Evolutionary conservation across 768 basidiomycete species (phyloP).

Genomic region (Naganishia kalamii): DNA sequence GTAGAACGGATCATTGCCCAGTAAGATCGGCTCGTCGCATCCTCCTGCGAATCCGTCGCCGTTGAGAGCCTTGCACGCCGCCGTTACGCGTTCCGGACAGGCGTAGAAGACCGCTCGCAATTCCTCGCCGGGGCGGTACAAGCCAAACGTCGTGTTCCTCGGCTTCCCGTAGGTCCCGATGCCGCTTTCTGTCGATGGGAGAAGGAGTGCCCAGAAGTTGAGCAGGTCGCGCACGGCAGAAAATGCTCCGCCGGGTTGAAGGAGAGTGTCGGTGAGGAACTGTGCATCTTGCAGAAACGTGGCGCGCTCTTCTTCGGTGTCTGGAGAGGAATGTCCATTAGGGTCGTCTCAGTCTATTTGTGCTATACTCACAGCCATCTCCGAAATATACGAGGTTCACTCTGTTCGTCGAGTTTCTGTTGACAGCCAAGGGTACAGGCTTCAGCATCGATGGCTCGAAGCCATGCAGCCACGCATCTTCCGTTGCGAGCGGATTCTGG

Average conservation of each 20-base stretch:
- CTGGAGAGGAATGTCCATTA: conserved; percentile 15
- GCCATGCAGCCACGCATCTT: no score
- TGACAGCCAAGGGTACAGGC: conserved; percentile 26
- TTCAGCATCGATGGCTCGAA: not conserved
- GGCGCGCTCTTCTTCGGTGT: conserved; percentile 31
- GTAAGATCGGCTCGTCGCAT: conserved; percentile 42
- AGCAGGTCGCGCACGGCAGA: conserved; percentile 33
- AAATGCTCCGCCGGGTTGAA: conserved; percentile 37
- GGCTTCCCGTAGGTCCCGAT: conserved; percentile 32
- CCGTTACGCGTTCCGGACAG: conserved; percentile 32
- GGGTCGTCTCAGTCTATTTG: not conserved
- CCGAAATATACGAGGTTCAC: conserved; percentile 43
- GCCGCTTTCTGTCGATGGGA: conserved; percentile 41
- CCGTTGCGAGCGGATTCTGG: no score
- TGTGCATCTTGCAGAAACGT: conserved; percentile 40
- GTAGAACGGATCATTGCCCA: conserved; percentile 42
- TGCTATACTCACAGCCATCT: conserved; percentile 40
- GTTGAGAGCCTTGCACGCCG: conserved; percentile 34
- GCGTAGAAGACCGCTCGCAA: conserved; percentile 39
- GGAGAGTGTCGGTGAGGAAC: conserved; percentile 34
- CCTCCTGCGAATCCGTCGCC: conserved; percentile 26
- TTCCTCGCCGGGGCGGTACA: conserved; percentile 43
- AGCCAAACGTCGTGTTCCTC: conserved; percentile 34
- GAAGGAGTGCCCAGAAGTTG: conserved; percentile 41
- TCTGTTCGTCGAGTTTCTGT: conserved; percentile 29